Evolutionary conservation across 164 flowering plant genomes (phyloP), one percentile per base, ranked within the genome.

Genomic region (Vitis rupestris): DNA sequence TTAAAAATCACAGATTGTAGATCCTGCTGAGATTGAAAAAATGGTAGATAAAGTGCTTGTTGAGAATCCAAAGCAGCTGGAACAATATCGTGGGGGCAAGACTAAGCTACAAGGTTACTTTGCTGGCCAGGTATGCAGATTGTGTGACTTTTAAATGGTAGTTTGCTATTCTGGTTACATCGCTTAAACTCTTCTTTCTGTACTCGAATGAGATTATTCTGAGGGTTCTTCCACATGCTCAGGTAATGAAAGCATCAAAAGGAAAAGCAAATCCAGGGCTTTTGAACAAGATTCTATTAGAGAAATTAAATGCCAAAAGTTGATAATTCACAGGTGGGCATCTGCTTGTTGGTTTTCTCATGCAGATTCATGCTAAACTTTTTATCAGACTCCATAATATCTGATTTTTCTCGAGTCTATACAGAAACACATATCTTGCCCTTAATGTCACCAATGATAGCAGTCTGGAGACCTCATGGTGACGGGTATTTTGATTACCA

Each of bases 211-310:
- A 14, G 16, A 37, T 49, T 17, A 63, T 52, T 59, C 63, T 56
- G 17, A 58, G 66, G 15, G 29, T 67, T 53, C 27, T 56, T 14
- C 19, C 56, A 19, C 37, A 59, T 71, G 61, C 16, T 70, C 85
- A 92, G 99, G 85, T 89, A 29, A 92, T 92, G 98, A 95, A 95
- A 82, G 80, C 73, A 61, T 90, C 99, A 7, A 91, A 90, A 78
- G 99, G 99, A 48, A 95, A 92, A 78, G 99, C 97, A 57, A 95
- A 90, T 73, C 99, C 99, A 2, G 88, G 78, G 51, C 84, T 92
- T 50, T 70, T 94, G 64, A 94, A 91, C 86, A 84, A 90, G 84
- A 90, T 94, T 64, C 91, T 94, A 49, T 48, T 75, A 30, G 94
- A 91, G 77, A 92, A 92, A 72, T 66, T 94, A 63, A 88, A 91